Evolutionary conservation across 345 rosid species (phyloP), one percentile per base, ranked within the genome.

Genomic region (Ceriops zippeliana): DNA sequence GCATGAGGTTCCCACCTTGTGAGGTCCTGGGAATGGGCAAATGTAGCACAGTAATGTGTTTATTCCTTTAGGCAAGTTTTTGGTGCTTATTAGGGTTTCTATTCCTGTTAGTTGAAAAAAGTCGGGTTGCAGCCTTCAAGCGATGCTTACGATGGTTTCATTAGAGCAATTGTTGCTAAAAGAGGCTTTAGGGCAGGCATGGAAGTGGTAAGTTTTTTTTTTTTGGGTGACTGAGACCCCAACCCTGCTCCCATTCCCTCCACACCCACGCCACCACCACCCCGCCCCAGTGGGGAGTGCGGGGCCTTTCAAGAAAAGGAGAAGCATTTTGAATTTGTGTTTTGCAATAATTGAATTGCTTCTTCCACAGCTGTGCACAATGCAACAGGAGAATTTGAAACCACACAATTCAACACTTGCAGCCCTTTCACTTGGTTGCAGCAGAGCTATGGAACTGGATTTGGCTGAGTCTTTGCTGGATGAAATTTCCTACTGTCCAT

Each of bases 91-190:
- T n/a, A 26, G 26, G 49, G 22, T 47, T 62, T 47, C 74, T 61
- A 49, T 80, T 65, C 74, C 61, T 70, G 35, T 75, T 61, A 93
- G 98, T 89, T 91, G 96, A 83, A 85, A 81, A 79, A 79, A 67
- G 83, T 91, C 76, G 95, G 97, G 65, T 63, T 93, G 81, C 77
- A 42, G 67, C 96, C 90, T 68, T 81, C 97, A 63, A 75, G 81
- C 28, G 70, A 71, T 69, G 79, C 90, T 46, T 93, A 83, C 68
- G 84, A 88, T 86, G 85, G 86, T 59, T 87, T 83, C 73, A 30
- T 88, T 61, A 86, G 80, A 84, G 96, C 97, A 58, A 70, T 81
- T 83, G 81, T 84, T 47, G 69, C 67, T 66, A 67, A 66, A 46
- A 81, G 67, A 76, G 87, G 86, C 62, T 81, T 76, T 10, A 76